phyloP scores from a whole-genome alignment of 306 rosid genomes.

The Lupinus albus region DNA sequence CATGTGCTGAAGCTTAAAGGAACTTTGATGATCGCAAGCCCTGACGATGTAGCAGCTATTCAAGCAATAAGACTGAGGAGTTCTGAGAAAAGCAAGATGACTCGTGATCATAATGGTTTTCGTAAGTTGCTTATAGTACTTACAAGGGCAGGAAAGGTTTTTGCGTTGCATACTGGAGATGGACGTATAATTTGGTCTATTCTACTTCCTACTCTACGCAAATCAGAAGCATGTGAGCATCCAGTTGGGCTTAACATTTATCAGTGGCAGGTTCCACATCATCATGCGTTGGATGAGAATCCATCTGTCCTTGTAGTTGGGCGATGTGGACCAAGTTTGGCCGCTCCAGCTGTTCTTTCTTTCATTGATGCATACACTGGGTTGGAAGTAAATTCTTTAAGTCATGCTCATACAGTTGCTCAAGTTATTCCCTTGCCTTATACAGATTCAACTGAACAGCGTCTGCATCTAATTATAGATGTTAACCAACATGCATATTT shows the following conservation, averaged over 20 bases:
- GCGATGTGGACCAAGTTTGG: conserved; percentile 67
- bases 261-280: conserved; percentile 99
- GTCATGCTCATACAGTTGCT: conserved; percentile 58
- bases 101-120: conserved; percentile 97
- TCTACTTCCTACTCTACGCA: conserved; percentile 60
- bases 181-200: conserved; percentile 92
- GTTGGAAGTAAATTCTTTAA: conserved; percentile 61
- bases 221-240: conserved; percentile 63
- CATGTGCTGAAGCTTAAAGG: conserved; percentile 94
- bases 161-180: conserved; percentile 97
- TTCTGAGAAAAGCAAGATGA: conserved; percentile 95
- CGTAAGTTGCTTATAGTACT: conserved; percentile 87
- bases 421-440: conserved; percentile 85
- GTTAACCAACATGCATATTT: conserved; percentile 61
- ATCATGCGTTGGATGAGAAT: conserved; percentile 90
- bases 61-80: conserved; percentile 83
- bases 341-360: conserved; percentile 71
- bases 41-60: conserved; percentile 82
- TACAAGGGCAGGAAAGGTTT: conserved; percentile 86
- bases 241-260: conserved; percentile 78
- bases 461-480: conserved; percentile 82
- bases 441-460: conserved; percentile 88
- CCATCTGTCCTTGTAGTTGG: conserved; percentile 87
- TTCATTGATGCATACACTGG: conserved; percentile 85
- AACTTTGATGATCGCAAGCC: conserved; percentile 91